A percentile compares a stretch with the other conserved stretches of the same genome.
phyloP scores from a whole-genome alignment of 2,329 filamentous ascomycete genomes.

The Ascochyta pisi region DNA sequence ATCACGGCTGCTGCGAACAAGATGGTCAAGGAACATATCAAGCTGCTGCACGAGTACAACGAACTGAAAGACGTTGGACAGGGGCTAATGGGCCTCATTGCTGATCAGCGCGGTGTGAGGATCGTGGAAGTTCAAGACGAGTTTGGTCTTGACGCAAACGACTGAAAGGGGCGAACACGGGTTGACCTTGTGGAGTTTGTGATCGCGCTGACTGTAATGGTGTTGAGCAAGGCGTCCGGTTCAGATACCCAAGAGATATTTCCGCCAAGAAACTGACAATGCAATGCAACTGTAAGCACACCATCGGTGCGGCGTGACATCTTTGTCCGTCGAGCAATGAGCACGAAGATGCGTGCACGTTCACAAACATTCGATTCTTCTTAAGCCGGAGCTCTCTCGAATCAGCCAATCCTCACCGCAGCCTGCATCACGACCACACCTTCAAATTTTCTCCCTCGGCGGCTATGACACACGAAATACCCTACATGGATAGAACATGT shows the following conservation, averaged over 20 bases:
- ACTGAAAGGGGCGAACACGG: conserved; percentile 43
- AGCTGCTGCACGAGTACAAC: conserved; percentile 71
- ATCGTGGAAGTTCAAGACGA: conserved; percentile 59
- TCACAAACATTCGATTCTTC: conserved; percentile 15
- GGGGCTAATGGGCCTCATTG: conserved; percentile 71
- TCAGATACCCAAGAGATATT: not conserved
- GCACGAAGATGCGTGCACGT: conserved; percentile 12
- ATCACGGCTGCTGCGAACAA: conserved; percentile 54
- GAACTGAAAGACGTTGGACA: conserved; percentile 73
- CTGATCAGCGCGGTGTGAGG: conserved; percentile 66
- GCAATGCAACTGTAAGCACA: not conserved
- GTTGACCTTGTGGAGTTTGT: not conserved
- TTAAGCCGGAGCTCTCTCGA: conserved; percentile 20
- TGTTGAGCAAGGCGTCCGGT: not conserved
- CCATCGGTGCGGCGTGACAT: not conserved
- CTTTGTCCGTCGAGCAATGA: not conserved
- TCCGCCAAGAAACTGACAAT: not conserved
- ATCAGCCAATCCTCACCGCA: conserved; percentile 21
- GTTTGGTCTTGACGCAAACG: conserved; percentile 54
- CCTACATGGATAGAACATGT: conserved; percentile 30
- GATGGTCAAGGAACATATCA: conserved; percentile 69
- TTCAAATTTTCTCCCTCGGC: conserved; percentile 12
- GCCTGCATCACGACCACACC: conserved; percentile 21
- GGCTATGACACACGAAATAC: conserved; percentile 35
- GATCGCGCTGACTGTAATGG: not conserved